Base-by-base conservation (phyloP, 805 yeast genomes). In the Metschnikowia borealis region DNA sequence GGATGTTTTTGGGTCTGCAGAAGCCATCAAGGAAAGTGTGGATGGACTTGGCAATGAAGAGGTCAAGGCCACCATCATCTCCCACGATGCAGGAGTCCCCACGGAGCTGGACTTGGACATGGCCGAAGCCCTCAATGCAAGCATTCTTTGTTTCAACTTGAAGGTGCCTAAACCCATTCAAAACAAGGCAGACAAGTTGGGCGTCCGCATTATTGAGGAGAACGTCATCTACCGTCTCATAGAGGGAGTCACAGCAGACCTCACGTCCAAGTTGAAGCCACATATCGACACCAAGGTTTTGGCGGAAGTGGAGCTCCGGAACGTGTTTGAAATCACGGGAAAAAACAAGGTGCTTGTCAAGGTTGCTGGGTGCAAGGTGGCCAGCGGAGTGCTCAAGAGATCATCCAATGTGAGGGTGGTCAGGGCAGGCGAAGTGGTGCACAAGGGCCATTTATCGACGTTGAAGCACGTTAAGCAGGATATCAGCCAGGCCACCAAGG, bases 1-100 rank as follows among this genome's bases (percentile, higher is more conserved):
- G 0, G 99, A 94, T 68, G 97, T 92, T 1, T 84, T 85, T 57
- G 99, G 99, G 0, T 91, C 98, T 0, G 87, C 88, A 0, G 99
- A 94, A 64, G 99, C 99, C 1, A 87, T 94, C 33, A 78, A 73
- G 36, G 97, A 91, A 64, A 83, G 92, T 58, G 81, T 94, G 44
- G 75, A 77, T 51, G 83, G 84, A 11, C 69, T 94, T n/a, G 97
- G 97, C 6, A 91, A 92, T 64, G 87, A 86, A 1, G 95, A 88
- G 62, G 92, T 92, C 6, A 73, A 75, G 52, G 80, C 90, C 3
- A 67, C 74, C n/a, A 82, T 92, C 1, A 67, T 94, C 3, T 79
- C 79, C 40, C 78, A 84, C 35, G 90, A 84, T 23, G 96, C 91
- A 6, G 98, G 98, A 29, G 72, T 84, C 3, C 83, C 97, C 0